Evolutionary conservation across 225 moss, liverwort and hornwort species (phyloP).

Genomic region (Physcomitrium patens): DNA sequence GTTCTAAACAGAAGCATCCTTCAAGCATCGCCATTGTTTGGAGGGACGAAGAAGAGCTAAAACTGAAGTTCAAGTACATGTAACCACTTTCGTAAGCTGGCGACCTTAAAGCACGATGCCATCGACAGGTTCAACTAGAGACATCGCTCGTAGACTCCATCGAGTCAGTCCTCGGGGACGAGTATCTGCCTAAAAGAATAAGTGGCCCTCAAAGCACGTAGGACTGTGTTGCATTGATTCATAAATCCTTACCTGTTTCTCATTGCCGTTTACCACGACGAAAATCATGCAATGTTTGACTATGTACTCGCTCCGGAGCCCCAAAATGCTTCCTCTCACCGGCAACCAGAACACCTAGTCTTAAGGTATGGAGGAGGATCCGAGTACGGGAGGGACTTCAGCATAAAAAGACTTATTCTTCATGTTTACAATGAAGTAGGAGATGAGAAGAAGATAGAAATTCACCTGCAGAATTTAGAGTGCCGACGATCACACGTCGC

Average conservation of each 20-base stretch:
- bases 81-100: not conserved
- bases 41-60: not conserved
- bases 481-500: not conserved
- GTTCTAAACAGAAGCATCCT: not conserved
- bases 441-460: not conserved
- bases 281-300: too few relatives aligned
- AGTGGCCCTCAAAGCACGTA: not conserved
- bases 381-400: not conserved
- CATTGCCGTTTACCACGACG: too few relatives aligned
- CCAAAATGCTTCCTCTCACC: too few relatives aligned
- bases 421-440: too few relatives aligned
- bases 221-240: not conserved
- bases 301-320: too few relatives aligned
- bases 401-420: not conserved
- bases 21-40: not conserved
- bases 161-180: not conserved
- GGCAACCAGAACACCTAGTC: not conserved
- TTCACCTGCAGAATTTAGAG: constrained; percentile 19
- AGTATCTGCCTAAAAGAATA: not conserved
- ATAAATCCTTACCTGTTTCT: not conserved
- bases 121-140: not conserved
- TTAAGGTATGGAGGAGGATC: not conserved
- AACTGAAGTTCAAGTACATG: not conserved
- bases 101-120: not conserved
- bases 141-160: not conserved